Conservation (phyloP, 2,329 filamentous ascomycete genomes). For the Helotiales sp. region DNA sequence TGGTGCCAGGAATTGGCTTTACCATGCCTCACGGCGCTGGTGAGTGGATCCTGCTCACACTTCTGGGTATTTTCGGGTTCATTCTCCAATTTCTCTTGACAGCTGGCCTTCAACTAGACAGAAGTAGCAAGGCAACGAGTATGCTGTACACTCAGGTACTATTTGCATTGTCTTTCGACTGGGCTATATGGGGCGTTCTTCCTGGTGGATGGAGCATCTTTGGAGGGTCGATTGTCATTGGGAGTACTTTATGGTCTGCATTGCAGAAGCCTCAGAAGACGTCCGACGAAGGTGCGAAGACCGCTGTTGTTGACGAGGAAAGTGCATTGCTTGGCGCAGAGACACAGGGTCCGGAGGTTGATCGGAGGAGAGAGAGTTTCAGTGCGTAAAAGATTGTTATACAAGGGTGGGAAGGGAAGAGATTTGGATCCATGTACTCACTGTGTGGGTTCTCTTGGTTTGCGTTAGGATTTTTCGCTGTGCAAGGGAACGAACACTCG, state of each 20-base stretch:
- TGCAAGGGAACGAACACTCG: background rate
- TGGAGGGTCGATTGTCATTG: slow-evolving; percentile 40
- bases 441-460: too few relatives aligned
- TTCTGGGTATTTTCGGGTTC: slow-evolving; percentile 77
- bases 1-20: slow-evolving; percentile 54
- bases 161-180: slow-evolving; percentile 55
- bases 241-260: slow-evolving; percentile 41
- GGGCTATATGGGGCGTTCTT: slow-evolving; percentile 41
- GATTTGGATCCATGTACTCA: too few relatives aligned
- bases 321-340: slow-evolving; percentile 36
- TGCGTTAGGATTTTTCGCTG: too few relatives aligned
- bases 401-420: too few relatives aligned
- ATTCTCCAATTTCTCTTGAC: slow-evolving; percentile 87
- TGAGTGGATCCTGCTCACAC: slow-evolving; percentile 68
- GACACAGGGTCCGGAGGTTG: slow-evolving; percentile 24
- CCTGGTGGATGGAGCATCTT: slow-evolving; percentile 39
- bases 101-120: slow-evolving; percentile 63
- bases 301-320: slow-evolving; percentile 36
- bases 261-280: slow-evolving; percentile 33
- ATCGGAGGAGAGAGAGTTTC: slow-evolving; percentile 28
- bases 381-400: slow-evolving; percentile 7
- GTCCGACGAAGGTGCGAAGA: background rate
- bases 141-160: slow-evolving; percentile 75
- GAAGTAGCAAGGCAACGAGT: slow-evolving; percentile 51
- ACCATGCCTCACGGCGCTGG: slow-evolving; percentile 48